Base-by-base conservation (phyloP, 2,329 filamentous ascomycete species). In the Coleophoma crateriformis region DNA sequence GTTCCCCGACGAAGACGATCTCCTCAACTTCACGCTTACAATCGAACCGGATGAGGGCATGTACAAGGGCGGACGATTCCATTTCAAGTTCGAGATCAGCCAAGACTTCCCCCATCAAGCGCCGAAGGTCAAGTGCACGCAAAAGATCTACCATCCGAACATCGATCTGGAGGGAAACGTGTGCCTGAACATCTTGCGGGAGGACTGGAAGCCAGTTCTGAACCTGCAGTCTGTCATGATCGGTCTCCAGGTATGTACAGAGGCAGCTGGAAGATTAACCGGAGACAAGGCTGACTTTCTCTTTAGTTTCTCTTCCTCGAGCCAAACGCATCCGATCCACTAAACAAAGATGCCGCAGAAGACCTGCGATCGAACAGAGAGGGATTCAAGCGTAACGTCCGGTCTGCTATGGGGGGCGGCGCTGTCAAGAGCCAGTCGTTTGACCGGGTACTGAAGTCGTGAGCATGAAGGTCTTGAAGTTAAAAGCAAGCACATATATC, bases 81-180 rank as follows among this genome's bases (percentile, higher is more conserved):
- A 84, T 52, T 99, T 99, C 70, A 87, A 81, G 57, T 97, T 99
- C 71, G 81, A 82, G 55, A 95, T 99, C 73, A 90, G 89, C 70
- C 88, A 92, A 66, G 94, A 88, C 73, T 99, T 96, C 71, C 94
- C 94, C 0, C 94, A 97, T 72, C 91, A 97, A 68, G 91, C 94
- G 55, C 94, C 94, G 17, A 97, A 97, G 72, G 94, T 99, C 61
- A 94, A 88, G 65, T 97, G 94, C 73, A 87, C 85, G 60, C 89
- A 99, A 72, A 97, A 96, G 77, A 97, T 99, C 62, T 99, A 99
- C 73, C 94, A 99, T 68, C 94, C 94, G 6, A 99, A 99, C 70
- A 99, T 99, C 67, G 94, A 99, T 65, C 79, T 96, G 38, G 90
- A 97, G 67, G 94, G 94, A 60, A 99, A 99, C 67, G 91, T 99